Conservation (phyloP, 2,329 filamentous ascomycete genomes). For the Clonostachys rhizophaga region DNA sequence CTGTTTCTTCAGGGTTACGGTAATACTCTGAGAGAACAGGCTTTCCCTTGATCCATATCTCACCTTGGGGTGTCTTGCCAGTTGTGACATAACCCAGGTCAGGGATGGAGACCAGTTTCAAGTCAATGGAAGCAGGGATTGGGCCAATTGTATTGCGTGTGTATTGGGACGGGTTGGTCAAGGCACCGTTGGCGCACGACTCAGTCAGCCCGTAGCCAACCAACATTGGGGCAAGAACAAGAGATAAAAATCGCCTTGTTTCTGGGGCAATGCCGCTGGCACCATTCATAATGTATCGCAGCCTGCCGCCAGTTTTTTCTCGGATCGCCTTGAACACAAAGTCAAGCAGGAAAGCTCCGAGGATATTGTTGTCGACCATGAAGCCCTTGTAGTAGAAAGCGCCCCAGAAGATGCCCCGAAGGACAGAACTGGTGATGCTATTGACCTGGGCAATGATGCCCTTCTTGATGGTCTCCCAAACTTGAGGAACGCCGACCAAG, state of each 20-base stretch:
- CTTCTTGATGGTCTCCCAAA: constrained; percentile 79
- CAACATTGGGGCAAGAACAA: constrained; percentile 93
- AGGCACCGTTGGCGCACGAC: constrained; percentile 72
- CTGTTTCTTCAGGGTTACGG: constrained; percentile 84
- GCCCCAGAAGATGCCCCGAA: constrained; percentile 73
- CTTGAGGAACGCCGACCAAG: constrained; percentile 84
- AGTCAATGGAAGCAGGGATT: constrained; percentile 62
- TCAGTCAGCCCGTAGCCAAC: constrained; percentile 91
- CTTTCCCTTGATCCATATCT: constrained; percentile 79
- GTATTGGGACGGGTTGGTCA: constrained; percentile 68
- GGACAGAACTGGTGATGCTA: constrained; percentile 63
- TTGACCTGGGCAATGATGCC: constrained; percentile 69
- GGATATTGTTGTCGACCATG: constrained; percentile 72
- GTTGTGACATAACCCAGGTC: constrained; percentile 90
- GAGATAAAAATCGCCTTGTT: constrained; percentile 85
- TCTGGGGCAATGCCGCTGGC: constrained; percentile 80
- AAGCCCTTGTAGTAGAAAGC: constrained; percentile 67
- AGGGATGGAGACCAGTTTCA: constrained; percentile 79
- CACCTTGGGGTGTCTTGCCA: constrained; percentile 89
- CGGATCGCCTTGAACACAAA: constrained; percentile 93
- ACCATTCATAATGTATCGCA: constrained; percentile 69
- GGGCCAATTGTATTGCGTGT: constrained; percentile 84
- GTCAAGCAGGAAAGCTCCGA: constrained; percentile 69
- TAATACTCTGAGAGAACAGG: constrained; percentile 82
- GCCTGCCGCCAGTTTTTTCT: constrained; percentile 77